Conservation (phyloP, 2,329 filamentous ascomycete species). For the Colletotrichum incanum region DNA sequence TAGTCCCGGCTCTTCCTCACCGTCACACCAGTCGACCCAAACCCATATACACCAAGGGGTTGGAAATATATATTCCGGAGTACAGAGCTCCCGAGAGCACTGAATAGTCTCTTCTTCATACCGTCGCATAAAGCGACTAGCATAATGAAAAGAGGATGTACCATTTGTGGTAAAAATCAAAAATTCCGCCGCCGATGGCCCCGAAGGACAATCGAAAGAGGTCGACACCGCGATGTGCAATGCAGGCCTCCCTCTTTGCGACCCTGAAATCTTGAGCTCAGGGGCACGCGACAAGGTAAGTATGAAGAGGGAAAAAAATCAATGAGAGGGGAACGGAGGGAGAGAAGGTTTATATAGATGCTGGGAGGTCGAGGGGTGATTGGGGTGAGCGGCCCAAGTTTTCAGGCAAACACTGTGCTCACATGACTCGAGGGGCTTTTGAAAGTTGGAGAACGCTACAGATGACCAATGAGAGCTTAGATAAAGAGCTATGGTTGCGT, state of each 20-base stretch:
- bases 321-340: background rate
- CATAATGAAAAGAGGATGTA: background rate
- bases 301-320: background rate
- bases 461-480: background rate
- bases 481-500: background rate
- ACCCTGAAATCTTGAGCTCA: conserved; percentile 1
- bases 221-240: conserved; percentile 6
- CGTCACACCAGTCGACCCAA: no score
- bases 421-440: background rate
- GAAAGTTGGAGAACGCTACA: background rate
- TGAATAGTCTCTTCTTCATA: conserved; percentile 4
- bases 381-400: background rate
- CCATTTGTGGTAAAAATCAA: conserved; percentile 1
- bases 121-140: background rate
- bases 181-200: conserved; percentile 7
- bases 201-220: conserved; percentile 8
- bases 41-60: no score
- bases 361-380: background rate
- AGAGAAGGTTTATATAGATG: background rate
- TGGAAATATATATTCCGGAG: no score
- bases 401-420: background rate
- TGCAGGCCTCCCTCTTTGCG: conserved; percentile 7
- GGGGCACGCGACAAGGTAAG: conserved; percentile 4
- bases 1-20: no score
- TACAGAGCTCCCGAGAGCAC: no score